phyloP scores from a whole-genome alignment of 768 basidiomycete genomes.

The Thelephora ganbajun region DNA sequence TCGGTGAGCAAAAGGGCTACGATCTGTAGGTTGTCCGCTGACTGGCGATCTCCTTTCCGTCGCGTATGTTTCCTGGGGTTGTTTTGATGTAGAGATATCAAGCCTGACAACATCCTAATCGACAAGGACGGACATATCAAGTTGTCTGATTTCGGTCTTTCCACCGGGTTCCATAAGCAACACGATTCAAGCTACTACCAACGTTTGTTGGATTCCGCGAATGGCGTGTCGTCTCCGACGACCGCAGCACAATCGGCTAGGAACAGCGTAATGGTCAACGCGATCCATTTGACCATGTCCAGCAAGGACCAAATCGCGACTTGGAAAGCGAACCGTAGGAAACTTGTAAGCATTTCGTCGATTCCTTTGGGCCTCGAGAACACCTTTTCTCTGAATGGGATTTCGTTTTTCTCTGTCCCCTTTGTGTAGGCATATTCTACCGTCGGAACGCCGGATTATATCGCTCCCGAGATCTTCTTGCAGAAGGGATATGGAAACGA shows the following conservation, averaged over 20 bases:
- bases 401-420: background rate
- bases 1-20: slow-evolving; percentile 39
- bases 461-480: slow-evolving; percentile 92
- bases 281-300: slow-evolving; percentile 92
- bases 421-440: slow-evolving; percentile 79
- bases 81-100: slow-evolving; percentile 65
- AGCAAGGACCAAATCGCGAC: slow-evolving; percentile 91
- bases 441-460: slow-evolving; percentile 93
- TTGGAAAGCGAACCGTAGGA: slow-evolving; percentile 97
- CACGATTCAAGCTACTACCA: slow-evolving; percentile 96
- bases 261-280: slow-evolving; percentile 95
- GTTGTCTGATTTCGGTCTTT: slow-evolving; percentile 95
- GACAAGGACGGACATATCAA: slow-evolving; percentile 97
- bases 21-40: slow-evolving; percentile 1
- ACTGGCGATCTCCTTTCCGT: too few relatives aligned
- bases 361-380: background rate
- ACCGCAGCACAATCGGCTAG: slow-evolving; percentile 41
- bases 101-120: slow-evolving; percentile 98
- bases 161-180: slow-evolving; percentile 98
- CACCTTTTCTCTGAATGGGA: background rate
- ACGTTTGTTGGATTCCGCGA: slow-evolving; percentile 61
- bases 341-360: slow-evolving; percentile 49
- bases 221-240: slow-evolving; percentile 27
- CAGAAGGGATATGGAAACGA: slow-evolving; percentile 97
- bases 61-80: too few relatives aligned